Conservation (phyloP, 202 grass and related monocot genomes). For the Zoysia matrella region DNA sequence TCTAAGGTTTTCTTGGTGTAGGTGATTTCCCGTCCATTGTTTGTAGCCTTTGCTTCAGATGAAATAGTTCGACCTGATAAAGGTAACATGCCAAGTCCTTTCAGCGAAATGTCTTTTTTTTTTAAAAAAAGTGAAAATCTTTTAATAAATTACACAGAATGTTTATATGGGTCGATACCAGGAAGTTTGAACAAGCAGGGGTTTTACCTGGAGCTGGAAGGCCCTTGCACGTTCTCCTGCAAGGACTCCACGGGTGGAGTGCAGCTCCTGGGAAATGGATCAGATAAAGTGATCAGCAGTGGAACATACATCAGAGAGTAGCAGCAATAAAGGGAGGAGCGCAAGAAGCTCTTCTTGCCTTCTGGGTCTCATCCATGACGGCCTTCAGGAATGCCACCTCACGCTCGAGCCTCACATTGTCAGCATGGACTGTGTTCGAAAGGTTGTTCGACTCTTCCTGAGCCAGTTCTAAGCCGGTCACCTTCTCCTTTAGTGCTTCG, state of each 20-base stretch:
- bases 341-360: conserved; percentile 51
- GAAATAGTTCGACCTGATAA: conserved; percentile 82
- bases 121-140: background rate
- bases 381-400: conserved; percentile 94
- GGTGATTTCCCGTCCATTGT: conserved; percentile 80
- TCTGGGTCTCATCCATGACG: conserved; percentile 84
- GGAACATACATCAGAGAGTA: conserved; percentile 1
- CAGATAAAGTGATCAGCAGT: background rate
- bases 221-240: conserved; percentile 71
- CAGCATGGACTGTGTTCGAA: conserved; percentile 73
- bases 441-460: conserved; percentile 90
- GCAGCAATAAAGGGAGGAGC: background rate
- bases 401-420: conserved; percentile 85
- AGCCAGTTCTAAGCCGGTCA: conserved; percentile 66
- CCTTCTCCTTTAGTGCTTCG: conserved; percentile 74
- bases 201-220: conserved; percentile 81
- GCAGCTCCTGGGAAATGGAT: conserved; percentile 62
- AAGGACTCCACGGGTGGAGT: conserved; percentile 77
- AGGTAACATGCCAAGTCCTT: background rate
- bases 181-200: background rate
- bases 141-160: background rate
- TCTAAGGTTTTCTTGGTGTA: conserved; percentile 72
- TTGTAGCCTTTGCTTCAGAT: conserved; percentile 81
- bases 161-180: background rate
- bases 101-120: background rate